Evolutionary conservation across 352 stramenopile species (phyloP), one percentile per base, ranked within the genome.

Genomic region (Phytophthora agathidicida): DNA sequence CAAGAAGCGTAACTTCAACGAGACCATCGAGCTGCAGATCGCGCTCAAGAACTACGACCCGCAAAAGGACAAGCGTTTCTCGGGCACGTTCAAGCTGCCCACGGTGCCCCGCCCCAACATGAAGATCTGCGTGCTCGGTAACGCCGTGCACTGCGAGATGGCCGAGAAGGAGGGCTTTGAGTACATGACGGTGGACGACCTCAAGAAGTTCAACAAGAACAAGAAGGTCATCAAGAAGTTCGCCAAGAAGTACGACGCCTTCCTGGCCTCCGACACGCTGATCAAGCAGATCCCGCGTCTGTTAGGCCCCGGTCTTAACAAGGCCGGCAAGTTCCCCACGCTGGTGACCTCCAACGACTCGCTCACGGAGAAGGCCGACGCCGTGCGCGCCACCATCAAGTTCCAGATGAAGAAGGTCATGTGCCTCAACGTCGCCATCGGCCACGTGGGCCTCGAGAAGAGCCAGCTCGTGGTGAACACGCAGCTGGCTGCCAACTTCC

Each of bases 351-450:
- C 79, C 64, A 96, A 79, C 66, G 97, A 99, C 60, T 95, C 98
- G 56, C 93, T 99, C 60, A 92, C 97, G 57, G 96, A 98, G 56
- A 99, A 99, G 93, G 97, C 98, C 51, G 96, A 99, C 64, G 91
- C 96, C 68, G 83, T 99, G 55, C 97, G 98, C 57, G 92, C 95
- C 53, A 99, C 97, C 59, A 99, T 99, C 91, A 99, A 99, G 93
- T 99, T 99, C 90, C 98, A 99, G 91, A 99, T 99, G 97, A 99
- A 99, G 96, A 99, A 99, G 90, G 98, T 99, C 60, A 98, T 99
- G 94, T 99, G 97, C 87, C 77, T 99, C 11, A 99, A 98, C 80
- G 94, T 99, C 38, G 96, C 97, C 64, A 97, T 99, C 50, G 98
- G 93, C 74, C 98, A 99, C 85, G 93, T 99, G 23, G 78, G 82